Base-by-base conservation (phyloP, 352 stramenopile genomes). In the Peronospora farinosa region DNA sequence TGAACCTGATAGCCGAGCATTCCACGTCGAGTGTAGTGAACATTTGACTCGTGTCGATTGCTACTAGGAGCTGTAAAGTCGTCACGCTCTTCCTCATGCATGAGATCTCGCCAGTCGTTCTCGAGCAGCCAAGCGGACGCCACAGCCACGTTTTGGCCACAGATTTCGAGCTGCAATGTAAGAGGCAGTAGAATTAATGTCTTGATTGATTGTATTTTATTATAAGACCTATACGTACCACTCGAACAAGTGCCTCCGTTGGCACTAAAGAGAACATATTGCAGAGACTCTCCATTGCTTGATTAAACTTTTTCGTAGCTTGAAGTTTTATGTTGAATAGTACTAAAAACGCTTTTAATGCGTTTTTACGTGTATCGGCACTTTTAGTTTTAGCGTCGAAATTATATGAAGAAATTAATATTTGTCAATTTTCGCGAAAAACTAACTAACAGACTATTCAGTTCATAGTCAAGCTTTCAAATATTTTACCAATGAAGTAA, bases 51-150 rank as follows among this genome's bases (percentile, higher is more conserved):
- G 12, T 23, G 32, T 37, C 30, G 40, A 9, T 23, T 40, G 15
- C 12, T 2, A 37, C 7, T 5, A n/a, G 23, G 9, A 30, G 10
- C 12, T 19, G 8, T 15, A 21, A n/a, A 32, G 9, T 47, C 15
- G 25, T 47, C 37, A 1, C 36, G 38, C 1, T 54, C 31, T 2
- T 51, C 31, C 5, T 51, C 44, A 2, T 51, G 21, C 33, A 68
- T 28, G 31, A 80, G 47, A 19, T 84, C 73, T 16, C 56, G 63
- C 74, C 72, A 85, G 56, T 78, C 67, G 49, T 85, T 78, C 51
- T 83, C 72, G 7, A 83, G 23, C 7, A 85, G 63, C 65, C 70
- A 85, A 39, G 73, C 54, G 35, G 74, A 83, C 7, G 74, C 74
- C 12, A 72, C 42, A 21, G 74, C 69, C 15, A 85, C 63, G 36